Base-by-base conservation (phyloP, 2,329 filamentous ascomycete species). In the Cordyceps farinosa region DNA sequence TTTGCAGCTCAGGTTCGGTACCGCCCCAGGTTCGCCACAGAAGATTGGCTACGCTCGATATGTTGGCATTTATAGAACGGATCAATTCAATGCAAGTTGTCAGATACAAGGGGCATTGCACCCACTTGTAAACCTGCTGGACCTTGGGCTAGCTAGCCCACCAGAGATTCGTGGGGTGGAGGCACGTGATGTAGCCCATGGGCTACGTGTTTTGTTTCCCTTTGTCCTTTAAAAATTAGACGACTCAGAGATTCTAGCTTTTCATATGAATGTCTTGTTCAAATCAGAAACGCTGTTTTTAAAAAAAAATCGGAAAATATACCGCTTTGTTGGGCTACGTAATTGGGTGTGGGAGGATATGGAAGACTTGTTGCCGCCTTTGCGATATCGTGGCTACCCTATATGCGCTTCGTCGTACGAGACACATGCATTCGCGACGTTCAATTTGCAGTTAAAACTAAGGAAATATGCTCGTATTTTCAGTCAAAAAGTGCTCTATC, bases 71-170 rank as follows among this genome's bases (percentile, higher is more conserved):
- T 52, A 17, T 52, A 32, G 11, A 52, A 22, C 27, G 34, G 44
- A 36, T 60, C 22, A 44, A 42, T 42, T 34, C 36, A 32, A 15
- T 5, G 38, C 17, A 32, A 44, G 17, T 40, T 29, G 48, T 38
- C 9, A 45, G 29, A 44, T 52, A 36, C 6, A n/a, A 52, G 57
- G 47, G 34, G 47, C 5, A 36, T 36, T 34, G n/a, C 22, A n/a
- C 22, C 57, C 57, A 60, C 47, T 42, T 50, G 34, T n/a, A 29
- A 47, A 60, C 56, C 34, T 51, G 47, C 47, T 30, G 45, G 57
- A 36, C 30, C 30, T 60, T 50, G 10, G 22, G 47, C 57, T 51
- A 38, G 44, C 56, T 44, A 27, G 17, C 45, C 22, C 30, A 27
- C 42, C 17, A 50, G 6, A 34, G 34, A 5, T 52, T 44, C 47